Evolutionary conservation across 495 filamentous ascomycete species (phyloP), one percentile per base, ranked within the genome.

Genomic region (Tuber aestivum): DNA sequence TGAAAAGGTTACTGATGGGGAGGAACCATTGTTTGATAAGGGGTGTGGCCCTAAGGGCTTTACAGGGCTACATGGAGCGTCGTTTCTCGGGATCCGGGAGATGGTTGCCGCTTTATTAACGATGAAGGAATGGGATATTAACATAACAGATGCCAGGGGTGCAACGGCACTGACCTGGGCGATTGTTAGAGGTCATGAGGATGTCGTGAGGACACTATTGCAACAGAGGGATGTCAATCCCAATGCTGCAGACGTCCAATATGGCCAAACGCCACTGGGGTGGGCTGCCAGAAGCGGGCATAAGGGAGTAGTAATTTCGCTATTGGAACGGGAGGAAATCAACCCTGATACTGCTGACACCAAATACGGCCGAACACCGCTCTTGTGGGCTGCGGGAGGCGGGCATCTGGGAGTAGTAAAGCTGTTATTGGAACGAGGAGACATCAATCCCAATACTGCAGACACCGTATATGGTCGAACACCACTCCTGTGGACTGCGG

Each of bases 231-330:
- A 27, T 27, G 2, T 56, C 23, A 14, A 56, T 56, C 50, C 50
- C n/a, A 70, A 84, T 27, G 73, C 71, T 20, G 2, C 72, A 14
- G n/a, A 72, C 71, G 41, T 18, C 42, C 40, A 37, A 21, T 21
- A 65, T 50, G 71, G 71, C 27, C 73, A n/a, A n/a, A n/a, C n/a
- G n/a, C n/a, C n/a, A n/a, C n/a, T n/a, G n/a, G n/a, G n/a, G n/a
- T n/a, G n/a, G 41, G 83, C 83, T 1, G 83, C 83, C 56, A 18
- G 75, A 50, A 79, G 74, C 1, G 83, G 82, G 3, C 75, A 85
- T 56, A 71, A 78, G 69, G 72, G 40, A 21, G 75, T 84, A 37
- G 78, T 85, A 14, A 75, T 79, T 70, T 72, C 78, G 45, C 74
- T 85, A n/a, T 79, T 76, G 14, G 41, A 23, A 8, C 71, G 41